These are phyloP conservation scores for Cryptosporidium sp. DNA, from an alignment of 169 alveolate species.

Conservation along the genomic window DNA sequence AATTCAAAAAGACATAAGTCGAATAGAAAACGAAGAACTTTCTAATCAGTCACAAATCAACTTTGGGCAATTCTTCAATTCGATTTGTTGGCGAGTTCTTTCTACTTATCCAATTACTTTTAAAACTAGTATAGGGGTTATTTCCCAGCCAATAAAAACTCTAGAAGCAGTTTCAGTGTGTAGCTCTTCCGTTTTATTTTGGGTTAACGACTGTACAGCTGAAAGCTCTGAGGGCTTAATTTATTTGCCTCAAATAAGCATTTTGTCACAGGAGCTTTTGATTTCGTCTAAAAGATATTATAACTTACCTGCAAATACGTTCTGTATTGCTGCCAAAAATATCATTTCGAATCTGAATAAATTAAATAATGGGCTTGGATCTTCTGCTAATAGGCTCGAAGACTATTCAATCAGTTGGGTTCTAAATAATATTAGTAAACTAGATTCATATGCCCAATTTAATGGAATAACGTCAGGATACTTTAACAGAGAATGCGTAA, in stretches of 20 bases:
- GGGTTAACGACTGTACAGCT: conserved; percentile 28
- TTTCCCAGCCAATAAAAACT: conserved; percentile 58
- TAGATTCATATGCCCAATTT: neutral
- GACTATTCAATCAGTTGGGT: conserved; percentile 54
- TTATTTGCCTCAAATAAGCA: conserved; percentile 23
- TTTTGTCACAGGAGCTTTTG: conserved; percentile 67
- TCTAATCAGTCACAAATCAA: neutral
- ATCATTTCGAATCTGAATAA: conserved; percentile 21
- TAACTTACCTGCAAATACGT: conserved; percentile 22
- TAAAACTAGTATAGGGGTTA: conserved; percentile 31
- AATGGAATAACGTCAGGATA: conserved; percentile 49
- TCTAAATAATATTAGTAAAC: conserved; percentile 5
- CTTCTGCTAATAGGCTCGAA: neutral
- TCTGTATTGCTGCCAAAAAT: conserved; percentile 49
- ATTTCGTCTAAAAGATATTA: conserved; percentile 32
- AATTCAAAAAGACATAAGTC: conserved; percentile 27
- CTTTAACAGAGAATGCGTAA: conserved; percentile 70
- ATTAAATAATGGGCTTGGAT: conserved; percentile 12
- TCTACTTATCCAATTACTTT: conserved; percentile 35
- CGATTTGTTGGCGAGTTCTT: conserved; percentile 66
- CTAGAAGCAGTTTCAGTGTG: conserved; percentile 55
- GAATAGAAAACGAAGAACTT: neutral
- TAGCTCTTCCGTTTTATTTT: conserved; percentile 30
- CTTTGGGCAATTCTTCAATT: conserved; percentile 40
- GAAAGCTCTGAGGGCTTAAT: conserved; percentile 1